phyloP scores from a whole-genome alignment of 2,329 filamentous ascomycete species.

The Aspergillus novoparasiticus region DNA sequence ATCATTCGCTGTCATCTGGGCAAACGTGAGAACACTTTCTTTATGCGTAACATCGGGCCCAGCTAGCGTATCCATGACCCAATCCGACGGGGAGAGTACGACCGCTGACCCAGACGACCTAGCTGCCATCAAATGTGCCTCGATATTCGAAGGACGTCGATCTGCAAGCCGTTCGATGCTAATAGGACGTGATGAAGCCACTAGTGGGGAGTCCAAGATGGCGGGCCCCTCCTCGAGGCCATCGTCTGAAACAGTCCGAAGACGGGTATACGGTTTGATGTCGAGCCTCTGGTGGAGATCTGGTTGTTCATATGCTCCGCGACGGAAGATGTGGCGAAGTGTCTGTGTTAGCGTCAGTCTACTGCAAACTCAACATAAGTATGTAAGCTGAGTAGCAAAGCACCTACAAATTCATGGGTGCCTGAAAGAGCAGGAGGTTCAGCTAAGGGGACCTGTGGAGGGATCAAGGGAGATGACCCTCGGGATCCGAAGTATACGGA shows the following conservation, averaged over 20 bases:
- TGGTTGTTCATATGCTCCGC: conserved; percentile 80
- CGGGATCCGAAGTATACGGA: conserved; percentile 28
- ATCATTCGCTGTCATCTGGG: conserved; percentile 85
- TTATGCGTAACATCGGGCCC: conserved; percentile 85
- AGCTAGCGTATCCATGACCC: conserved; percentile 77
- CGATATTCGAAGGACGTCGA: conserved; percentile 73
- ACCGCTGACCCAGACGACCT: conserved; percentile 69
- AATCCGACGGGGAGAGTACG: conserved; percentile 71
- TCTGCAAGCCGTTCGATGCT: conserved; percentile 82
- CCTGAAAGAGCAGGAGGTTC: conserved; percentile 23
- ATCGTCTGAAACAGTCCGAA: conserved; percentile 50
- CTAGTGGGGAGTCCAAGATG: conserved; percentile 56
- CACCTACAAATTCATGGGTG: conserved; percentile 42
- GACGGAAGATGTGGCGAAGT: conserved; percentile 89
- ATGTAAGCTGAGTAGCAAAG: not conserved
- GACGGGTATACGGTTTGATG: conserved; percentile 61
- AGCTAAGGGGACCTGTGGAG: conserved; percentile 36
- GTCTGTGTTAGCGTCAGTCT: conserved; percentile 27
- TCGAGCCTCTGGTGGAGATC: conserved; percentile 76
- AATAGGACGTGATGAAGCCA: conserved; percentile 64
- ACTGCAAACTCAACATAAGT: not conserved
- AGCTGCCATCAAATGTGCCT: conserved; percentile 74
- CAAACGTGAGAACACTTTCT: conserved; percentile 78
- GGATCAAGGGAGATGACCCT: conserved; percentile 32
- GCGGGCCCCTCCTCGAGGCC: conserved; percentile 42